Conservation (phyloP, 2,329 filamentous ascomycete species). For the Aspergillus japonicus region DNA sequence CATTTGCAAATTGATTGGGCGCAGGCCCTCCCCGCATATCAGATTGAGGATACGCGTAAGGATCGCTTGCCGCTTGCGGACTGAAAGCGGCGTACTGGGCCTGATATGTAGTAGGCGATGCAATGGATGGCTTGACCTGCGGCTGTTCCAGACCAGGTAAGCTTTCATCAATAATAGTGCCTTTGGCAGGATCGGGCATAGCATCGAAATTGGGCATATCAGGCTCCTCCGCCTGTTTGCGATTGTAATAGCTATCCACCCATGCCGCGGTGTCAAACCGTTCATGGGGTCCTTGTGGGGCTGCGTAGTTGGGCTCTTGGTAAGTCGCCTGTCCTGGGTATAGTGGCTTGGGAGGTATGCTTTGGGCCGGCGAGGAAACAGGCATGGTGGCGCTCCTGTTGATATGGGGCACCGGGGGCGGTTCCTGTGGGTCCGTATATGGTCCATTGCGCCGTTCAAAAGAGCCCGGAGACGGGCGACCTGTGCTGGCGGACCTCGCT, state of each 20-base stretch:
- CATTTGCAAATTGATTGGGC: slow-evolving; percentile 40
- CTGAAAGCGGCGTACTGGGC: slow-evolving; percentile 39
- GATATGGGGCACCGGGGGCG: slow-evolving; percentile 30
- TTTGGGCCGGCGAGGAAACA: slow-evolving; percentile 17
- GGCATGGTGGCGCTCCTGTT: slow-evolving; percentile 42
- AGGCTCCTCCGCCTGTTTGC: slow-evolving; percentile 47
- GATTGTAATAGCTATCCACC: slow-evolving; percentile 54
- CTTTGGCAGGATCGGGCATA: slow-evolving; percentile 40
- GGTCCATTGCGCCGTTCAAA: slow-evolving; percentile 23
- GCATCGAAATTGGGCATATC: slow-evolving; percentile 66
- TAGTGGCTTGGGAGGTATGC: slow-evolving; percentile 22
- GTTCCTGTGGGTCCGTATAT: slow-evolving; percentile 27
- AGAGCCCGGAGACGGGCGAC: slow-evolving; percentile 18
- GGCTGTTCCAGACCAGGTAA: slow-evolving; percentile 35
- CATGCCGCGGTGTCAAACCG: slow-evolving; percentile 38
- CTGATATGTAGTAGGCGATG: slow-evolving; percentile 17
- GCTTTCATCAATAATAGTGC: slow-evolving; percentile 33
- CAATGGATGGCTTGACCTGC: slow-evolving; percentile 25
- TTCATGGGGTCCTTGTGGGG: slow-evolving; percentile 20
- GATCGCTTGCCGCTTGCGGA: slow-evolving; percentile 29
- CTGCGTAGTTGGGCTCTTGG: slow-evolving; percentile 29
- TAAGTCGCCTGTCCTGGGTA: slow-evolving; percentile 40
- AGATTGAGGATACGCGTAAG: slow-evolving; percentile 49
- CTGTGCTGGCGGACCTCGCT: slow-evolving; percentile 28
- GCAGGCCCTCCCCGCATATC: slow-evolving; percentile 34